phyloP scores from a whole-genome alignment of 1,284 basidiomycete species.

The Cutaneotrichosporon spelunceum region DNA sequence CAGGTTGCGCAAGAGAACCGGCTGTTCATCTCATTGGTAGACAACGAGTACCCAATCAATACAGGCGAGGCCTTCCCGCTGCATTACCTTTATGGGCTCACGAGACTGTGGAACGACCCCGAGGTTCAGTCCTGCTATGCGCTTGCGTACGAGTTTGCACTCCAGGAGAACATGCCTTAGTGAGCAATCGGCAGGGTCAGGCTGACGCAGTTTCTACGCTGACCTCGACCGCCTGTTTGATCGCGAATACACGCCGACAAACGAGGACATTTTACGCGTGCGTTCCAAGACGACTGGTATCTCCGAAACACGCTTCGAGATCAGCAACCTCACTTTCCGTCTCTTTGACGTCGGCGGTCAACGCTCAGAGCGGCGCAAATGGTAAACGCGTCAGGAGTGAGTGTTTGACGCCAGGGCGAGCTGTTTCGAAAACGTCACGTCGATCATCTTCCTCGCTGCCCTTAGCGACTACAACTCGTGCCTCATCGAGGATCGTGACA shows the following conservation, averaged over 20 bases:
- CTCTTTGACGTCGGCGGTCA: conserved; percentile 95
- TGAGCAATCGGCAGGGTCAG: conserved; percentile 49
- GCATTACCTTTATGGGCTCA: conserved; percentile 64
- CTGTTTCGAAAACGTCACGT: conserved; percentile 90
- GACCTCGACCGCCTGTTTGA: conserved; percentile 76
- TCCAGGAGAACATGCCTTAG: conserved; percentile 72
- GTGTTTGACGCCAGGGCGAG: conserved; percentile 46
- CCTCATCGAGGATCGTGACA: conserved; percentile 88
- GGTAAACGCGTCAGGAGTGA: conserved; percentile 50
- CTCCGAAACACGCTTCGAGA: conserved; percentile 81
- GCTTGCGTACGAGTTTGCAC: conserved; percentile 75
- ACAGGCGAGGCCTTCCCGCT: conserved; percentile 75
- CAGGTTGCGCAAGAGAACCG: conserved; percentile 63
- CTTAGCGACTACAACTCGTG: conserved; percentile 95
- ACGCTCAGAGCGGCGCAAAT: conserved; percentile 88
- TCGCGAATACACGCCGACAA: conserved; percentile 65
- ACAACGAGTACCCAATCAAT: conserved; percentile 66
- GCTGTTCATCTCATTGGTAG: conserved; percentile 60
- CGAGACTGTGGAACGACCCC: conserved; percentile 71
- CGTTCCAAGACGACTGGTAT: conserved; percentile 78
- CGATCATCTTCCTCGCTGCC: conserved; percentile 87
- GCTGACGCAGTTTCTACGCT: conserved; percentile 63
- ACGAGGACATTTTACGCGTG: conserved; percentile 78
- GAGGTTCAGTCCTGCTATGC: conserved; percentile 69
- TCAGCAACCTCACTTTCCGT: conserved; percentile 53